Evolutionary conservation across 495 filamentous ascomycete genomes (phyloP).

Genomic region (Neurospora terricola): DNA sequence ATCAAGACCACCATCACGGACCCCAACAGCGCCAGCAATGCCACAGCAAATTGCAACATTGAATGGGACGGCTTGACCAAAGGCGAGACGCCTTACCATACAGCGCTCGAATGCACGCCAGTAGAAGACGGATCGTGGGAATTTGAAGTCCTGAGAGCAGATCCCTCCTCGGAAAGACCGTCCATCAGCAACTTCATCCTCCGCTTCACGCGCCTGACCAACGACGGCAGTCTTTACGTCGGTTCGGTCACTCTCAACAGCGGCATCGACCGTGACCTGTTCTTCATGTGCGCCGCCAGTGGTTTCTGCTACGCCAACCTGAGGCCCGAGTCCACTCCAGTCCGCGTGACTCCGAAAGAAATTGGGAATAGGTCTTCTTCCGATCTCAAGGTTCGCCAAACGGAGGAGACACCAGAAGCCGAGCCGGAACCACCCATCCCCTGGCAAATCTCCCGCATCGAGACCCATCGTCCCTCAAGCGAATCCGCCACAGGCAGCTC

Average conservation of each 20-base stretch:
- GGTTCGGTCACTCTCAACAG: background rate
- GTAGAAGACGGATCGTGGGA: background rate
- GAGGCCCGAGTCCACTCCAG: background rate
- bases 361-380: background rate
- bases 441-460: constrained; percentile 1
- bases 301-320: background rate
- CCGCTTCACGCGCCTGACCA: background rate
- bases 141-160: background rate
- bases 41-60: background rate
- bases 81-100: background rate
- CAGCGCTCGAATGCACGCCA: background rate
- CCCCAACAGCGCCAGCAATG: background rate
- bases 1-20: constrained; percentile 5
- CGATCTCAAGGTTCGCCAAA: background rate
- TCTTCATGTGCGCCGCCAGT: background rate
- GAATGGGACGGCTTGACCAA: background rate
- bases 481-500: background rate
- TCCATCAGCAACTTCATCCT: background rate
- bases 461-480: background rate
- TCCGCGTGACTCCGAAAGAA: background rate
- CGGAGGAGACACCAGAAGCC: background rate
- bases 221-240: background rate
- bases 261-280: background rate
- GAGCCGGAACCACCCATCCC: background rate
- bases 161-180: background rate